These are phyloP conservation scores for Vicia villosa DNA, from an alignment of 306 rosid genomes.

Conservation along the genomic window DNA sequence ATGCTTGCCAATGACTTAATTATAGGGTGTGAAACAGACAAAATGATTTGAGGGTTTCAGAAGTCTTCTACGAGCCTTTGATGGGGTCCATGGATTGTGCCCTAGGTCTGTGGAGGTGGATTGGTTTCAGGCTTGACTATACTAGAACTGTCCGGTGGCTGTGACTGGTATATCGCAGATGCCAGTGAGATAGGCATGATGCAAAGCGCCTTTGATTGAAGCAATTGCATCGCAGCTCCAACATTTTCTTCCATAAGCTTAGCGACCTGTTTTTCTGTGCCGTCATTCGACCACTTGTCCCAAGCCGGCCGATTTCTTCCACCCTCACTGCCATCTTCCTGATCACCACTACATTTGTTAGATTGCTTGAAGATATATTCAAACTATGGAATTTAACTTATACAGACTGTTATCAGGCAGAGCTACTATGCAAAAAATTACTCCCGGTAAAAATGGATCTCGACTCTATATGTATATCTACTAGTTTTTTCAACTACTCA, in stretches of 20 bases:
- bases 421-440: not conserved
- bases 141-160: slow-evolving; percentile 77
- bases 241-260: slow-evolving; percentile 98
- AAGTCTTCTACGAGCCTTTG: slow-evolving; percentile 49
- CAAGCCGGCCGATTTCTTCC: slow-evolving; percentile 86
- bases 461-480: not conserved
- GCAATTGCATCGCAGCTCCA: slow-evolving; percentile 93
- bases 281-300: slow-evolving; percentile 96
- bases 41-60: slow-evolving; percentile 58
- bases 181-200: slow-evolving; percentile 97
- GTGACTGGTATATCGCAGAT: slow-evolving; percentile 89
- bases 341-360: slow-evolving; percentile 17
- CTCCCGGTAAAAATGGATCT: not conserved
- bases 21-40: slow-evolving; percentile 61
- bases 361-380: not conserved
- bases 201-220: slow-evolving; percentile 95
- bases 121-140: slow-evolving; percentile 82
- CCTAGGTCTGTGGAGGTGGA: slow-evolving; percentile 70
- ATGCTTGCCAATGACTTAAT: slow-evolving; percentile 53
- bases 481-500: not conserved
- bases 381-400: not conserved
- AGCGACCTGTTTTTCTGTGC: slow-evolving; percentile 89
- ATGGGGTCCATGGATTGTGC: slow-evolving; percentile 42
- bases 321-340: slow-evolving; percentile 91
- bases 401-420: not conserved